Conservation (phyloP, 2,329 filamentous ascomycete genomes). For the Xylaria sp. region DNA sequence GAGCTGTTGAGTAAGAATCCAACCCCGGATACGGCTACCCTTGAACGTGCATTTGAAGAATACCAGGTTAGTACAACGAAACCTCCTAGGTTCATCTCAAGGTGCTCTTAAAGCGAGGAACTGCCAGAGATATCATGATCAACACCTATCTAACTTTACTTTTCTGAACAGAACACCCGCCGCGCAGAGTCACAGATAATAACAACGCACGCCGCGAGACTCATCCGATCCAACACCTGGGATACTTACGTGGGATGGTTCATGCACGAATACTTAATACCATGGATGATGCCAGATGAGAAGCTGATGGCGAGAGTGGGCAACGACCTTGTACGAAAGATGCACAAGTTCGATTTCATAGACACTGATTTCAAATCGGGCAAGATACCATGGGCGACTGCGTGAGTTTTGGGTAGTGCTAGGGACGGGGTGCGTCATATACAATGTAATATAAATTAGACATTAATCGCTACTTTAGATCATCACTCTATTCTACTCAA, state of each 20-base stretch:
- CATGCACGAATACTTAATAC: constrained; percentile 17
- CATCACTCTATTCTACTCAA: background rate
- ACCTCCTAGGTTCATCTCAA: background rate
- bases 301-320: background rate
- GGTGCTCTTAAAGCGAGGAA: no score
- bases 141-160: background rate
- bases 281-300: constrained; percentile 10
- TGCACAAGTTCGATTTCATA: constrained; percentile 25
- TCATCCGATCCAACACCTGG: constrained; percentile 25
- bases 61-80: constrained; percentile 15
- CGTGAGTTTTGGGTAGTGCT: background rate
- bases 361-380: constrained; percentile 12
- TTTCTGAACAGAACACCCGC: background rate
- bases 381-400: constrained; percentile 21
- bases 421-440: background rate
- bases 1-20: background rate
- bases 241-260: constrained; percentile 25
- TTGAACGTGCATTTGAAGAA: constrained; percentile 17
- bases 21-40: background rate
- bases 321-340: background rate
- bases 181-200: constrained; percentile 16
- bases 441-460: background rate
- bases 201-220: constrained; percentile 10
- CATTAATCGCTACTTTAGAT: background rate
- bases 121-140: no score